Evolutionary conservation across 1,284 basidiomycete species (phyloP).

Genomic region (Phellinidium pouzarii): DNA sequence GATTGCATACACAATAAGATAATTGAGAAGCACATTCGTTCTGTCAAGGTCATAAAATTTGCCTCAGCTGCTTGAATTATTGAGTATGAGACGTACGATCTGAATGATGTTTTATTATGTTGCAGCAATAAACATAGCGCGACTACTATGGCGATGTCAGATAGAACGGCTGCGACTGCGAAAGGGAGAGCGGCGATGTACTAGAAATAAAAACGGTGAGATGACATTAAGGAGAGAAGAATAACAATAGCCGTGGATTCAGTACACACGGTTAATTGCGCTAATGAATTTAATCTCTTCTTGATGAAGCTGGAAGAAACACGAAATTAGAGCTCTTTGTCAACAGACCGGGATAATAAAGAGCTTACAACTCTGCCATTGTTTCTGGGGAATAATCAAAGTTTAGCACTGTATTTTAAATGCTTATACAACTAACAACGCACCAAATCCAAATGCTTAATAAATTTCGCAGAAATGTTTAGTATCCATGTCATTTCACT

Average conservation of each 20-base stretch:
- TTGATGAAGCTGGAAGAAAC: constrained; percentile 7
- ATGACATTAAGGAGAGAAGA: neutral
- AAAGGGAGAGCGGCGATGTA: constrained; percentile 32
- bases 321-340: neutral
- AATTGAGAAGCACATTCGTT: constrained; percentile 36
- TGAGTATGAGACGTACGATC: constrained; percentile 7
- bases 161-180: constrained; percentile 33
- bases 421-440: constrained; percentile 21
- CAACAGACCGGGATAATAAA: neutral
- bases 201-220: neutral
- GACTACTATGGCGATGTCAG: constrained; percentile 35
- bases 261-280: constrained; percentile 11
- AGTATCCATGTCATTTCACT: no score
- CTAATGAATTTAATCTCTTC: constrained; percentile 2
- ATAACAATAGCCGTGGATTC: neutral
- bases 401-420: constrained; percentile 1
- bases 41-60: constrained; percentile 21
- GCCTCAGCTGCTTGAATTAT: neutral
- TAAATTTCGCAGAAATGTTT: no score
- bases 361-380: constrained; percentile 14
- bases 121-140: constrained; percentile 34
- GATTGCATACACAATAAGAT: constrained; percentile 38
- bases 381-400: constrained; percentile 22
- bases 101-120: constrained; percentile 25
- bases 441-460: constrained; percentile 35